These are phyloP conservation scores for Neurospora sp. DNA, from an alignment of 495 filamentous ascomycete genomes.

Conservation along the genomic window DNA sequence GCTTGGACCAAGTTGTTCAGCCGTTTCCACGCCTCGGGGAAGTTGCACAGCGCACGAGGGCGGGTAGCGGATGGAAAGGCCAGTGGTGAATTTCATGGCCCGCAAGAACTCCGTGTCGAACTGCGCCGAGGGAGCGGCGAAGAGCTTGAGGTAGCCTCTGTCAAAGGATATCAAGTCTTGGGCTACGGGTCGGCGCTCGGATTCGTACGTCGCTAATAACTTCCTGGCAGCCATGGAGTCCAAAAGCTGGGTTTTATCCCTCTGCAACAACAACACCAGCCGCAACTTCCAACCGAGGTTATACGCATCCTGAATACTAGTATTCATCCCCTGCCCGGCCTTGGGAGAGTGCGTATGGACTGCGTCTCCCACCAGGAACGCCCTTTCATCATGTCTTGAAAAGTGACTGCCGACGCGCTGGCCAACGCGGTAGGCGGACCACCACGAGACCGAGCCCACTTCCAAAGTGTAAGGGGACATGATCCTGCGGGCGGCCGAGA, in stretches of 20 bases:
- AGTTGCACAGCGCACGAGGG: conserved; percentile 6
- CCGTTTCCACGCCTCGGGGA: neutral
- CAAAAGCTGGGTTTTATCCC: conserved; percentile 27
- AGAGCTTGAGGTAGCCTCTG: conserved; percentile 42
- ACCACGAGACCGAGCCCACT: conserved; percentile 17
- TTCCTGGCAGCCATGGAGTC: conserved; percentile 24
- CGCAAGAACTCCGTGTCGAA: conserved; percentile 24
- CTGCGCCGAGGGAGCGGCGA: conserved; percentile 30
- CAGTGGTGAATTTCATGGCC: conserved; percentile 32
- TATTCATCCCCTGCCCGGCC: conserved; percentile 72
- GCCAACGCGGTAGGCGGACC: conserved; percentile 51
- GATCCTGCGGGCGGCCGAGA: conserved; percentile 49
- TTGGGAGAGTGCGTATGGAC: conserved; percentile 60
- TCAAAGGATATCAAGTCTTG: conserved; percentile 69
- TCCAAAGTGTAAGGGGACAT: conserved; percentile 52
- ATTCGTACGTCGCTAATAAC: conserved; percentile 60
- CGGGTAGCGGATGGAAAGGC: conserved; percentile 6
- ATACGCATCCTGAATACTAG: conserved; percentile 55
- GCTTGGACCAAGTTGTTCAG: conserved; percentile 18
- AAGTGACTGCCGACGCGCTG: conserved; percentile 51
- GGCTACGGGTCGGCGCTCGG: conserved; percentile 58
- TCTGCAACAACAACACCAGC: conserved; percentile 40
- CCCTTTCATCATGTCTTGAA: no score
- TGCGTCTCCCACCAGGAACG: conserved; percentile 41
- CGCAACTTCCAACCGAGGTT: conserved; percentile 72